phyloP scores from a whole-genome alignment of 345 rosid genomes.

The Salix dunnii region DNA sequence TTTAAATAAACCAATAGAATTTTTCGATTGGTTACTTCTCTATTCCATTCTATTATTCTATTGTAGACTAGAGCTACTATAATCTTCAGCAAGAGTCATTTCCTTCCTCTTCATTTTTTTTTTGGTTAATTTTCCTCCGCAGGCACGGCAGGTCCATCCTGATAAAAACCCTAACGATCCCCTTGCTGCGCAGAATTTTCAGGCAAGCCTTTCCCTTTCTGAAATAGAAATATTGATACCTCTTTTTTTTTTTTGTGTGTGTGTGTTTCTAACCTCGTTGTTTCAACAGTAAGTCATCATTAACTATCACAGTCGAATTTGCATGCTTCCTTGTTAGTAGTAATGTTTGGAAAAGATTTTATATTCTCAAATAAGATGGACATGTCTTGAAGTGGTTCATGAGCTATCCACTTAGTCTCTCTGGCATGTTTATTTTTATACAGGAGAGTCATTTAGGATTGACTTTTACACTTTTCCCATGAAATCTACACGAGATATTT shows the following conservation, averaged over 20 bases:
- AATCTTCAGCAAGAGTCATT: neutral
- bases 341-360: neutral
- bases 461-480: neutral
- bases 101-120: neutral
- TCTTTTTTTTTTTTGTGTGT: too few species aligned
- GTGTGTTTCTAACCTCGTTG: too few species aligned
- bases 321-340: neutral
- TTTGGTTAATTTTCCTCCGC: slow-evolving; percentile 19
- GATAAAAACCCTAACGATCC: slow-evolving; percentile 95
- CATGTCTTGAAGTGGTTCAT: neutral
- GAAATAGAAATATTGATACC: neutral
- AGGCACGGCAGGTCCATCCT: slow-evolving; percentile 99
- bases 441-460: neutral
- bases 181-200: slow-evolving; percentile 83
- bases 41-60: neutral
- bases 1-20: neutral
- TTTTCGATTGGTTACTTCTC: neutral
- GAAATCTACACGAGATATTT: neutral
- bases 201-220: slow-evolving; percentile 38
- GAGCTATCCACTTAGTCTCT: neutral
- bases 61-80: neutral
- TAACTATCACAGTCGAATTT: neutral
- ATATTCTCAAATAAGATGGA: neutral
- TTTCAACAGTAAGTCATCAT: too few species aligned
- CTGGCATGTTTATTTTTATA: neutral